These are phyloP conservation scores for Porcisia deanei DNA, from an alignment of 208 protist species.

Conservation along the genomic window DNA sequence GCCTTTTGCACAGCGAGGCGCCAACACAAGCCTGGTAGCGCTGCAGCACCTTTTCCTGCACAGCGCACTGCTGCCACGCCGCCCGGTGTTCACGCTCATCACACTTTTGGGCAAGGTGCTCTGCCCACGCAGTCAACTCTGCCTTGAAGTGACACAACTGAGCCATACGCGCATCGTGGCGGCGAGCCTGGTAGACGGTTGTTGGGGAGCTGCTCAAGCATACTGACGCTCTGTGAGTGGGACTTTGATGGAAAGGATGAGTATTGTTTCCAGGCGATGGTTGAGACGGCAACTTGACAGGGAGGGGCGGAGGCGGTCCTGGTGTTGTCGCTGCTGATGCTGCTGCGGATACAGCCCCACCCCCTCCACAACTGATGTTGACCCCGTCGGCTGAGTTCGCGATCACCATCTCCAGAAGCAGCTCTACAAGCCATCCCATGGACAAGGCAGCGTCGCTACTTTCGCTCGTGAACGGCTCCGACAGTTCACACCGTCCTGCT, in stretches of 20 bases:
- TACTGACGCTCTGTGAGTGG: neutral
- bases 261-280: neutral
- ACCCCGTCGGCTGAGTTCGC: slow-evolving; percentile 9
- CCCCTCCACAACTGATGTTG: neutral
- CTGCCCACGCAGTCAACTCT: slow-evolving; percentile 47
- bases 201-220: neutral
- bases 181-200: slow-evolving; percentile 11
- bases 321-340: neutral
- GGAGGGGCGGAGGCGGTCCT: neutral
- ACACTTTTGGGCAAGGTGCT: slow-evolving; percentile 37
- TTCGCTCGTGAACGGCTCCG: slow-evolving; percentile 24
- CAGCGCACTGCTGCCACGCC: slow-evolving; percentile 40
- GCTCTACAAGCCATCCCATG: slow-evolving; percentile 65
- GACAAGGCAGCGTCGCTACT: slow-evolving; percentile 54
- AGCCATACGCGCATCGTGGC: slow-evolving; percentile 20
- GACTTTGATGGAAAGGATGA: neutral
- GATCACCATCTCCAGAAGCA: slow-evolving; percentile 33
- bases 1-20: neutral
- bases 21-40: slow-evolving; percentile 36
- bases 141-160: slow-evolving; percentile 28
- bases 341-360: neutral
- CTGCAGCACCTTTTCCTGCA: slow-evolving; percentile 39
- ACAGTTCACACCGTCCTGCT: slow-evolving; percentile 10
- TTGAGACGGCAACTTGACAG: neutral
- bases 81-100: slow-evolving; percentile 27